These are phyloP conservation scores for Backusella westeae DNA, from an alignment of 192 early-diverging fungal genomes.

Conservation along the genomic window DNA sequence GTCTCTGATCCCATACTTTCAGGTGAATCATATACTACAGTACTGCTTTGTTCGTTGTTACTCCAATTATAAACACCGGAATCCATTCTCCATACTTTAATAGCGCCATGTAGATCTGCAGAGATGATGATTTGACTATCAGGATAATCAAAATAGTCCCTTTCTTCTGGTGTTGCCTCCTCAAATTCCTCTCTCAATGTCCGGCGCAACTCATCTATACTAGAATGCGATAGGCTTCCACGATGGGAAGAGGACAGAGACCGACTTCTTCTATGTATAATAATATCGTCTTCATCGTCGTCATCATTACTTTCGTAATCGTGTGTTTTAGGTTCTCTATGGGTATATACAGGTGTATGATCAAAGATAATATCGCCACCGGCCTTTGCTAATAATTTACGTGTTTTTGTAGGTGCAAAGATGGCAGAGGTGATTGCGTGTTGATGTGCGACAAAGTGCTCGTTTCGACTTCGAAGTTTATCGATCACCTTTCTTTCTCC, in stretches of 20 bases:
- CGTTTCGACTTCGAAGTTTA: constrained; percentile 25
- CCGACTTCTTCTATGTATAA: not conserved
- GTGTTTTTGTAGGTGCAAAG: constrained; percentile 62
- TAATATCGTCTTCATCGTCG: not conserved
- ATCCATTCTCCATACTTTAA: constrained; percentile 68
- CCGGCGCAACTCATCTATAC: not conserved
- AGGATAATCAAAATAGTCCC: constrained; percentile 28
- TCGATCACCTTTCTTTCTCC: constrained; percentile 25
- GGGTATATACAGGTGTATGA: constrained; percentile 47
- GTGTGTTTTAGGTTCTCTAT: not conserved
- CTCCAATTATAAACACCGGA: constrained; percentile 30
- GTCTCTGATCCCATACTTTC: not conserved
- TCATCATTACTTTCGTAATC: not conserved
- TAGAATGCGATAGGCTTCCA: not conserved
- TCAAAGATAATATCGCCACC: constrained; percentile 41
- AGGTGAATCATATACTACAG: not conserved
- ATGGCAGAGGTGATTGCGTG: constrained; percentile 56
- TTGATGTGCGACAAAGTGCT: constrained; percentile 50
- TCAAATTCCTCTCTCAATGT: constrained; percentile 1
- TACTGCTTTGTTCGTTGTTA: not conserved
- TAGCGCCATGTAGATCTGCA: constrained; percentile 57
- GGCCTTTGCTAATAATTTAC: constrained; percentile 53
- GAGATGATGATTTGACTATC: constrained; percentile 63
- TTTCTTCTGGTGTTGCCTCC: constrained; percentile 4
- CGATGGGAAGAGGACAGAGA: not conserved